Evolutionary conservation across 2,329 filamentous ascomycete genomes (phyloP).

Genomic region (Fusarium camptoceras): DNA sequence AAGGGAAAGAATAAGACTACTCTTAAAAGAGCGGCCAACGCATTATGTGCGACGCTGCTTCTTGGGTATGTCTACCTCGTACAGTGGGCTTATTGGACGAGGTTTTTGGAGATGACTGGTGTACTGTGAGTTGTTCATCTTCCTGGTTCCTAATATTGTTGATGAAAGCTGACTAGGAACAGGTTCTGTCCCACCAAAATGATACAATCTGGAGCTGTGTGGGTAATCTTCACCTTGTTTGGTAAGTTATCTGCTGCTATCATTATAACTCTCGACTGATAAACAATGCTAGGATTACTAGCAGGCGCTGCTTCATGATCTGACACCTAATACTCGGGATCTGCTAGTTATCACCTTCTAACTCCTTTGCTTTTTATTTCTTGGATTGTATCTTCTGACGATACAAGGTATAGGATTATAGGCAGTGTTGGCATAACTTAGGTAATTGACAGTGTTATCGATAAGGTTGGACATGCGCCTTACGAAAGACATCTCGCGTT

Average conservation of each 20-base stretch:
- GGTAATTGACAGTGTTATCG: no score
- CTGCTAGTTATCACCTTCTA: no score
- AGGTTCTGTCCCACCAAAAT: slow-evolving; percentile 5
- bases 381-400: no score
- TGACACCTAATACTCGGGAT: no score
- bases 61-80: slow-evolving; percentile 32
- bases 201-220: not conserved
- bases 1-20: not conserved
- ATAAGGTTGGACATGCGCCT: not conserved
- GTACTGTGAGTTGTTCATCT: slow-evolving; percentile 21
- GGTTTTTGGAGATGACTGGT: slow-evolving; percentile 33
- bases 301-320: slow-evolving; percentile 3
- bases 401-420: no score
- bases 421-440: no score
- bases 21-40: slow-evolving; percentile 23
- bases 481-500: not conserved
- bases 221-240: not conserved
- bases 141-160: no score
- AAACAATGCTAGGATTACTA: not conserved
- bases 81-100: slow-evolving; percentile 37
- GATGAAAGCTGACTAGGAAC: not conserved
- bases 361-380: no score
- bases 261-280: not conserved
- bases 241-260: not conserved
- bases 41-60: slow-evolving; percentile 1